Evolutionary conservation across 768 basidiomycete genomes (phyloP).

Genomic region (Podaxis sp.): DNA sequence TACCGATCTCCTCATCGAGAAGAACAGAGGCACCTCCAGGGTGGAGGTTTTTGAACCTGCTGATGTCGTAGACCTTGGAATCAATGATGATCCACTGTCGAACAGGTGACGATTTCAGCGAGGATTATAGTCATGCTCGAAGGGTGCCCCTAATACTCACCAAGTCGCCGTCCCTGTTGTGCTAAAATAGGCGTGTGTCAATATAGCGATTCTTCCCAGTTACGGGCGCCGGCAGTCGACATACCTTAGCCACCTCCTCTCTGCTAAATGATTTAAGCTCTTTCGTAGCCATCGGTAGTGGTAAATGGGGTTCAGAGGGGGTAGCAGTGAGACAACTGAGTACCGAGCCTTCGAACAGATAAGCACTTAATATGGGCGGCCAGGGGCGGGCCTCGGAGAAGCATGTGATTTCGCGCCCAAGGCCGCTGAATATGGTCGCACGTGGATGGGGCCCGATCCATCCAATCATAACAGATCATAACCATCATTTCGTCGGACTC

Average conservation of each 20-base stretch:
- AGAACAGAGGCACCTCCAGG: constrained; percentile 85
- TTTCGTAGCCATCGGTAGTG: constrained; percentile 33
- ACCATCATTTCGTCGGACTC: too few relatives aligned
- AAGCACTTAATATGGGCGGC: constrained; percentile 2
- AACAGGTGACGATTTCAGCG: constrained; percentile 20
- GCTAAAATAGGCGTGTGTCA: constrained; percentile 38
- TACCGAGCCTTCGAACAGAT: background rate
- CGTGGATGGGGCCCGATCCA: background rate
- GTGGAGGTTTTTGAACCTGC: constrained; percentile 79
- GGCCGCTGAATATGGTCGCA: constrained; percentile 8
- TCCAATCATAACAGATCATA: constrained; percentile 3
- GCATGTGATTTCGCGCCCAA: constrained; percentile 17
- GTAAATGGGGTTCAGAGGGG: background rate
- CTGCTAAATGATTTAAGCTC: constrained; percentile 37
- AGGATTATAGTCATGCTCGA: constrained; percentile 26
- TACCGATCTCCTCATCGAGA: constrained; percentile 73
- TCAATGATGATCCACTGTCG: constrained; percentile 86
- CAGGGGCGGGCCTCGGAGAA: background rate
- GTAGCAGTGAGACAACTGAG: background rate
- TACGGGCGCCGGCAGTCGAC: background rate
- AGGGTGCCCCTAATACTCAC: constrained; percentile 26
- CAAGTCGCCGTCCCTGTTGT: constrained; percentile 74
- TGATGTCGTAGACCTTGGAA: constrained; percentile 81
- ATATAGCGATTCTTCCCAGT: constrained; percentile 15
- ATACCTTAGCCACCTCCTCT: constrained; percentile 45